Evolutionary conservation across 176 grass and related monocot species (phyloP), one percentile per base, ranked within the genome.

Genomic region (Pontederia crassipes): DNA sequence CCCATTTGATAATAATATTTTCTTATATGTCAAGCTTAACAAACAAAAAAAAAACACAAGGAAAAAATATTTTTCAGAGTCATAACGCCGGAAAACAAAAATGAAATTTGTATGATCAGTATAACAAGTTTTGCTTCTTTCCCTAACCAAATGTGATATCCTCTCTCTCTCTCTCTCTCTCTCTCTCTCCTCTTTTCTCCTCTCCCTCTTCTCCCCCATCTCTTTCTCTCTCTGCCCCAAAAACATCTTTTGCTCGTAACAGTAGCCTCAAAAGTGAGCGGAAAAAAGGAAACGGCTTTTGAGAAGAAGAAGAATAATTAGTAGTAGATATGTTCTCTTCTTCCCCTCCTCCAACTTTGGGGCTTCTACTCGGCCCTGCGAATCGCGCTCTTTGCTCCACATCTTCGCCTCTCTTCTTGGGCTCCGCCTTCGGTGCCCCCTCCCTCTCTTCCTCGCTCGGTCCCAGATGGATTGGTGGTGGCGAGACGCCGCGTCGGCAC

Each of bases 391-490:
- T 74, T 15, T 64, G 28, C 55, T 35, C 24, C 28, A 35, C 32
- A 9, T 2, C 53, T 35, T 12, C 71, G n/a, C 8, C 60, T 10
- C 4, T 47, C 2, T 17, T 52, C 18, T 55, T 29, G 8, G 16
- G 17, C 8, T 77, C 57, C 32, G 61, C 68, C 52, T 2, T 60
- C 20, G 17, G 58, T 7, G 35, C 14, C 8, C 73, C 57, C 18
- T 67, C 68, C 52, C 4, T 60, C 20, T 13, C 54, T 67, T 50
- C 48, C 11, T 61, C 53, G 4, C 54, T 49, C 18, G 47, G 11
- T 63, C 10, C 53, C 8, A 18, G 24, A 67, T 72, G 79, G 79
- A 17, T 77, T 48, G 73, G 63, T 60, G 27, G 13, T 60, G 27
- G n/a, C 28, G 57, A 73, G 49, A 60, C 58, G 17, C 49, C 57